phyloP scores from a whole-genome alignment of 202 grass and related monocot genomes.

The Digitaria exilis region DNA sequence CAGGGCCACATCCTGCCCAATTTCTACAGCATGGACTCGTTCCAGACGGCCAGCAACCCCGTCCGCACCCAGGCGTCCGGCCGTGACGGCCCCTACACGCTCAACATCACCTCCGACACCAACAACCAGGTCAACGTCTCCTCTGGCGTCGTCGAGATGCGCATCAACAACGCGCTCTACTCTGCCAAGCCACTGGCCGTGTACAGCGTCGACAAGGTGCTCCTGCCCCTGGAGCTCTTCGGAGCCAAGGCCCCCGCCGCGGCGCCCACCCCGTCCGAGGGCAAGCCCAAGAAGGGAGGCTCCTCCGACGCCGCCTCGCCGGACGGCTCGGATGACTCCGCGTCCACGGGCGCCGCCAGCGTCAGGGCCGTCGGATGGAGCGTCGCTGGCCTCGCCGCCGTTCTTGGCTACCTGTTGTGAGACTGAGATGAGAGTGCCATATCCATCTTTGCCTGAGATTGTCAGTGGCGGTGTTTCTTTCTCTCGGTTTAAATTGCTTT shows the following conservation, averaged over 20 bases:
- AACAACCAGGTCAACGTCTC: conserved; percentile 67
- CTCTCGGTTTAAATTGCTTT: conserved; percentile 22
- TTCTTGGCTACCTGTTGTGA: conserved; percentile 55
- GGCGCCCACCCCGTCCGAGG: conserved; percentile 36
- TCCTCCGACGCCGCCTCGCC: conserved; percentile 9
- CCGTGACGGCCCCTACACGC: conserved; percentile 50
- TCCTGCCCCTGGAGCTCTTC: conserved; percentile 51
- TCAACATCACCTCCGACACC: conserved; percentile 66
- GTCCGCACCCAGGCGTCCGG: conserved; percentile 76
- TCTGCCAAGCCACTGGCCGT: conserved; percentile 58
- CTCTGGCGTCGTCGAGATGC: conserved; percentile 56
- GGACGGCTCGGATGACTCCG: conserved; percentile 11
- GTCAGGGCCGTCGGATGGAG: conserved; percentile 36
- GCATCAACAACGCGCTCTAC: conserved; percentile 55
- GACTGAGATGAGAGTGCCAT: neutral
- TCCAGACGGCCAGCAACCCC: conserved; percentile 78
- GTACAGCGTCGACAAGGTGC: conserved; percentile 75
- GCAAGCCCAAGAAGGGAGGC: conserved; percentile 30
- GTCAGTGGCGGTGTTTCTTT: no score
- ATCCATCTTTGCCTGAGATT: conserved; percentile 1
- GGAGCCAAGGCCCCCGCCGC: conserved; percentile 53
- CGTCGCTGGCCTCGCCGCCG: conserved; percentile 34
- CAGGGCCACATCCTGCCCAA: conserved; percentile 69
- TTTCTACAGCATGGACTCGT: conserved; percentile 59
- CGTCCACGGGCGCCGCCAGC: conserved; percentile 13